Evolutionary conservation across 2,329 filamentous ascomycete genomes (phyloP), one percentile per base, ranked within the genome.

Genomic region (Lecanicillium sp.): DNA sequence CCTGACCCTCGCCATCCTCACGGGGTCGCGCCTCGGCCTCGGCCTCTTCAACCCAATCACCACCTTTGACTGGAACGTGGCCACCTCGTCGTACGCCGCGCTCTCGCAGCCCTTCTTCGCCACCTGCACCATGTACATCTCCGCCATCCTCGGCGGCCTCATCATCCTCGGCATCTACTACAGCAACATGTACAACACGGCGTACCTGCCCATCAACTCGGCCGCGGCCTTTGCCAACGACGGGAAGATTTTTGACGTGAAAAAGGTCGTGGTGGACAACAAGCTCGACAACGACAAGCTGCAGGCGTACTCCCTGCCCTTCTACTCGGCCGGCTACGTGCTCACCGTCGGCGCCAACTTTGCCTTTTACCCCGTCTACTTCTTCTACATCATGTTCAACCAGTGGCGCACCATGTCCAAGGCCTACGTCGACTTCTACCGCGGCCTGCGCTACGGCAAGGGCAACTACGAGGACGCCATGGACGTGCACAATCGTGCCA

Each of bases 151-250:
- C 10, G 62, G 63, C 21, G 68, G 63, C 15, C 44, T 65, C 27
- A 56, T 71, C 50, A 68, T 72, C 38, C 54, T 71, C 5, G 65
- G 51, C 15, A 66, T 72, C 30, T 71, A 66, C 58, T 71, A 69
- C 57, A 58, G 47, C 30, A 72, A 72, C 58, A 66, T 65, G 58
- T 70, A 67, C 58, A 59, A 67, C 51, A 69, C 70, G 11, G 69
- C 62, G 0, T 73, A 69, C 51, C 59, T 74, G 33, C 71, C 71
- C 35, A 71, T 73, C 62, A 73, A 73, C 58, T 68, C 66, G 3
- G 66, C 63, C 12, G 57, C 62, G 0, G 66, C 67, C 0, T 73
- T 68, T 46, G 67, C 66, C 53, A 72, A 73, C 53, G 62, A 67
- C 43, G 69, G 63, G 11, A 65, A 60, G 2, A 52, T 59, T 0